Conservation (phyloP, 306 rosid species). For the Calophaca sinica region DNA sequence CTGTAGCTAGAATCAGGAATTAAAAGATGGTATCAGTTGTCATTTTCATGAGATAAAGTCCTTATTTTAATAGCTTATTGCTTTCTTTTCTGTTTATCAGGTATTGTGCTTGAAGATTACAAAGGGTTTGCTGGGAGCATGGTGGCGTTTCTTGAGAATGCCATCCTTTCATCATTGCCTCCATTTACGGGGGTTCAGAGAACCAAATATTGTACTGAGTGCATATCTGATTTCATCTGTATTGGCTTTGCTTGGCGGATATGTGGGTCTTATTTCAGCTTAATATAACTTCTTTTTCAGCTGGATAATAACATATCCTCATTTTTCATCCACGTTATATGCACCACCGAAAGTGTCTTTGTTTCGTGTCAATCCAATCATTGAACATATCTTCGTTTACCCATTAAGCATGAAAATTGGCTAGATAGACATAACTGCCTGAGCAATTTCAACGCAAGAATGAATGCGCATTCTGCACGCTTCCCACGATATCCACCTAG, state of each 20-base stretch:
- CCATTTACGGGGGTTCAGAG: conserved; percentile 70
- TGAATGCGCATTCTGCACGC: no score
- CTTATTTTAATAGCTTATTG: conserved; percentile 23
- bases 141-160: conserved; percentile 66
- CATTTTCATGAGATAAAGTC: conserved; percentile 3
- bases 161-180: conserved; percentile 81
- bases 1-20: conserved; percentile 19
- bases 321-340: background rate
- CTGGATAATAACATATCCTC: background rate
- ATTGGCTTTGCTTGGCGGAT: conserved; percentile 80
- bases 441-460: no score
- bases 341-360: background rate
- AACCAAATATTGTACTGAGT: conserved; percentile 77
- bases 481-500: no score
- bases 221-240: conserved; percentile 80
- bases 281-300: conserved; percentile 50
- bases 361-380: conserved; percentile 25
- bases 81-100: conserved; percentile 47
- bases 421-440: background rate
- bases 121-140: conserved; percentile 52
- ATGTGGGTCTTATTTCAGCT: conserved; percentile 85
- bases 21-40: background rate
- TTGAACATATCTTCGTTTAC: background rate
- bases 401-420: background rate
- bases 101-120: conserved; percentile 63